Base-by-base conservation (phyloP, 768 basidiomycete genomes). In the Pisolithus orientalis region DNA sequence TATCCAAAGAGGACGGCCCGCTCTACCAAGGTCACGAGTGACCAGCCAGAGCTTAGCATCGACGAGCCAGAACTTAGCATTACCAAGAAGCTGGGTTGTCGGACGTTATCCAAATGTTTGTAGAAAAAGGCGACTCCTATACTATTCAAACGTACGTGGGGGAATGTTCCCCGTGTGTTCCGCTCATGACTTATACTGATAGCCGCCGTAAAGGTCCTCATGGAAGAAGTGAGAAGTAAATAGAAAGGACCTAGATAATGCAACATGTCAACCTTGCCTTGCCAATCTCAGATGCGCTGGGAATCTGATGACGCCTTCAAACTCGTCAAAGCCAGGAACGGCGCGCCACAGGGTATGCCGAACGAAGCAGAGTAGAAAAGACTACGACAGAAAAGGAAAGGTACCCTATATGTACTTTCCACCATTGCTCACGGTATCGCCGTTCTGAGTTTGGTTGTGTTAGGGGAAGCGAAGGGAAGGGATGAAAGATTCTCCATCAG, bases 61-160 rank as follows among this genome's bases (percentile, higher is more conserved):
- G 21, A 21, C 21, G 21, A 21, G 21, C 21, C 21, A 21, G 21
- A 21, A 21, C 21, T 21, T 21, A 21, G 85, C 53, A 87, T 90
- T 51, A 90, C 90, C 55, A 85, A 93, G 94, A 96, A 70, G 76
- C 77, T 40, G 92, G 87, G 24, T 90, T 99, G 87, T 86, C 85
- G 39, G 90, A 94, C 65, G 96, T 96, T 6, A 93, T 99, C 49
- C 85, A 90, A 73, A 78, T 85, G 69, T 98, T 90, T 70, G 94
- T 99, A 53, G 94, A 97, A 68, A 99, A 99, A 76, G 95, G 96
- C 62, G 94, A 96, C 67, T 84, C 82, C 29, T 88, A 94, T 72
- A 91, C 95, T 8, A 95, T 99, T 63, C 80, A 84, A 57, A 79
- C 74, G 93, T 94, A 57, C 58, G 87, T 79, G 4, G 13, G n/a